phyloP scores from a whole-genome alignment of 805 yeast genomes.

The Spathaspora passalidarum region DNA sequence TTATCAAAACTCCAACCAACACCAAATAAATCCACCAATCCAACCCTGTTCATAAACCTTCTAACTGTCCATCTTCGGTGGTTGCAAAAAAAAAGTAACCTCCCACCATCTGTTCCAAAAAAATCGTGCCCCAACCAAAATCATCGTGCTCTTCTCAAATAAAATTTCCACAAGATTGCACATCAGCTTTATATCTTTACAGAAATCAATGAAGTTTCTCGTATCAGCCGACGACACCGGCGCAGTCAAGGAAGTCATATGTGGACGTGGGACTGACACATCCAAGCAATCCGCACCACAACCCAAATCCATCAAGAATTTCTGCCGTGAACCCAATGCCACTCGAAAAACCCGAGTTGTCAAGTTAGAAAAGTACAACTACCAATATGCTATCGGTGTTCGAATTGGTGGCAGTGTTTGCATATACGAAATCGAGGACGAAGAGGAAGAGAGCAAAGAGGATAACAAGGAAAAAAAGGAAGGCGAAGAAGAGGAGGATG shows the following conservation, averaged over 20 bases:
- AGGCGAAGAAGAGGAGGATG: conserved; percentile 15
- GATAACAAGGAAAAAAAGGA: conserved; percentile 20
- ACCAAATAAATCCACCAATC: neutral
- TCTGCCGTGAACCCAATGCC: conserved; percentile 27
- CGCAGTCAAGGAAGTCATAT: conserved; percentile 59
- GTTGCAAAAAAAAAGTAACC: neutral
- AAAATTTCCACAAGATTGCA: neutral
- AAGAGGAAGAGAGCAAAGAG: conserved; percentile 32
- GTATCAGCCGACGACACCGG: conserved; percentile 70
- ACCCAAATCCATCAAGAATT: conserved; percentile 53
- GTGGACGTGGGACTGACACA: conserved; percentile 73
- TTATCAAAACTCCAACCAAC: too few relatives aligned
- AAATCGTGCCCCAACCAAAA: neutral
- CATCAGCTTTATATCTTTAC: neutral
- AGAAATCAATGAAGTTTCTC: conserved; percentile 57
- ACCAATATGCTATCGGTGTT: conserved; percentile 37
- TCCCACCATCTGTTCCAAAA: neutral
- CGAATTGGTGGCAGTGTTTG: conserved; percentile 43
- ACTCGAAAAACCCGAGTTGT: conserved; percentile 32
- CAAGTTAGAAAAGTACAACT: conserved; percentile 27
- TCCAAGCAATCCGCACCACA: conserved; percentile 64
- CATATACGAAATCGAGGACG: conserved; percentile 34
- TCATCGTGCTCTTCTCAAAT: neutral
- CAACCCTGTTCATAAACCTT: neutral
- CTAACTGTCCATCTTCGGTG: neutral